Conservation (phyloP, 805 yeast species). For the Zygotorulaspora chibaensis region DNA sequence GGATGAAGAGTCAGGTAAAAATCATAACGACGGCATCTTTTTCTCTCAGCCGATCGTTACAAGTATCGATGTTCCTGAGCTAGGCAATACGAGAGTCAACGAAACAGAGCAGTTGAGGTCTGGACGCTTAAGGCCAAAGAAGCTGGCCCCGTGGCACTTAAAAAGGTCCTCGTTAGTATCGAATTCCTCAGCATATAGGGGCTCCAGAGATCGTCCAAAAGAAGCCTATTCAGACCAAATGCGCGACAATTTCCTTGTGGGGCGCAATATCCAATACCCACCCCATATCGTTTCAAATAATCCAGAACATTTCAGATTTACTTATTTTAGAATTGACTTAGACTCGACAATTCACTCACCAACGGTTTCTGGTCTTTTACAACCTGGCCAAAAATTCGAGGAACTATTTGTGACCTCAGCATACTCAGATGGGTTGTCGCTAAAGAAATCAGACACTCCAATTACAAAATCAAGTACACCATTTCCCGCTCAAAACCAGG, state of each 20-base stretch:
- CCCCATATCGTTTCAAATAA: conserved; percentile 43
- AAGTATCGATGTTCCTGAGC: conserved; percentile 41
- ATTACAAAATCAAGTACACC: conserved; percentile 10
- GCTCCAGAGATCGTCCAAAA: conserved; percentile 13
- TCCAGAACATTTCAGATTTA: conserved; percentile 66
- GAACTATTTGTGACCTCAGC: conserved; percentile 56
- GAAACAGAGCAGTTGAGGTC: conserved; percentile 49
- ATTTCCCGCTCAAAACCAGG: conserved; percentile 10
- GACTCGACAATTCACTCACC: conserved; percentile 89
- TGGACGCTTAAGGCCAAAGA: conserved; percentile 72
- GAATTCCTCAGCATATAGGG: conserved; percentile 7
- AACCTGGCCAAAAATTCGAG: conserved; percentile 55
- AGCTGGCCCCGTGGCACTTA: conserved; percentile 69
- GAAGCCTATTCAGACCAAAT: conserved; percentile 12
- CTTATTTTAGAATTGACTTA: conserved; percentile 87
- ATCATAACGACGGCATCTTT: conserved; percentile 32
- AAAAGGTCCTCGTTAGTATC: conserved; percentile 16
- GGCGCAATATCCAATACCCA: conserved; percentile 38
- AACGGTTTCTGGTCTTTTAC: conserved; percentile 73
- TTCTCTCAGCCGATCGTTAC: conserved; percentile 42
- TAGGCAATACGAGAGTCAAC: conserved; percentile 44
- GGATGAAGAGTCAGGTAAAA: conserved; percentile 10
- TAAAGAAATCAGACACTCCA: conserved; percentile 9
- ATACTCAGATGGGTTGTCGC: conserved; percentile 21
- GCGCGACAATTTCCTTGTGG: conserved; percentile 30